Percentiles rank a stretch among this genome's conserved stretches.
phyloP scores from a whole-genome alignment of 306 rosid species.

The Mimosa bimucronata region DNA sequence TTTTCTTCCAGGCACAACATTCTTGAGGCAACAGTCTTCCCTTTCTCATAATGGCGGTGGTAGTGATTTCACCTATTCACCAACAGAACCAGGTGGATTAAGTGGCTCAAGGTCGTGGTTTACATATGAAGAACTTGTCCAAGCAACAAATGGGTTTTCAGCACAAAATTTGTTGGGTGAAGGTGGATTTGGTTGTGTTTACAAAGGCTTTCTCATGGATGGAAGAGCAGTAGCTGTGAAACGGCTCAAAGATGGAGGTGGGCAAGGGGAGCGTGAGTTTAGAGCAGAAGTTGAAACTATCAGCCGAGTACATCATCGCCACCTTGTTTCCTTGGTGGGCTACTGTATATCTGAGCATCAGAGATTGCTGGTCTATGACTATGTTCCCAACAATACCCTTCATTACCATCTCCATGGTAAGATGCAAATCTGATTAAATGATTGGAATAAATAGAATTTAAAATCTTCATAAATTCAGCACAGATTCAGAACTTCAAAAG shows the following conservation, averaged over 20 bases:
- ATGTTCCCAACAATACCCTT: slow-evolving; percentile 80
- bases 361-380: slow-evolving; percentile 90
- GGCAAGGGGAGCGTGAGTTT: slow-evolving; percentile 98
- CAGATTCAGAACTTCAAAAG: not conserved
- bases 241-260: slow-evolving; percentile 90
- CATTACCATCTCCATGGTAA: slow-evolving; percentile 94
- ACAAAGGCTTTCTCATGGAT: slow-evolving; percentile 78
- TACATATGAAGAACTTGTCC: slow-evolving; percentile 77
- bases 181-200: slow-evolving; percentile 99
- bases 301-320: slow-evolving; percentile 97
- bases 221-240: slow-evolving; percentile 96
- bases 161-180: slow-evolving; percentile 78
- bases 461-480: not conserved
- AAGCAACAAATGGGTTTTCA: slow-evolving; percentile 85
- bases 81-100: slow-evolving; percentile 75
- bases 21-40: slow-evolving; percentile 73
- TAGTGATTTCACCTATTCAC: slow-evolving; percentile 60
- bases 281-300: slow-evolving; percentile 98
- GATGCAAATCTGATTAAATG: slow-evolving; percentile 42
- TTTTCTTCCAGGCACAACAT: slow-evolving; percentile 59
- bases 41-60: slow-evolving; percentile 56
- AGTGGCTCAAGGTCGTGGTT: slow-evolving; percentile 77
- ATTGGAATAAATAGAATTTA: slow-evolving; percentile 1
- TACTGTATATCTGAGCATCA: slow-evolving; percentile 90
- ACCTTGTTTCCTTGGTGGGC: slow-evolving; percentile 95